A percentile compares a stretch with the other conserved stretches of the same genome.
Conservation (phyloP, 192 early-diverging fungal genomes). For the Mortierella alpina region DNA sequence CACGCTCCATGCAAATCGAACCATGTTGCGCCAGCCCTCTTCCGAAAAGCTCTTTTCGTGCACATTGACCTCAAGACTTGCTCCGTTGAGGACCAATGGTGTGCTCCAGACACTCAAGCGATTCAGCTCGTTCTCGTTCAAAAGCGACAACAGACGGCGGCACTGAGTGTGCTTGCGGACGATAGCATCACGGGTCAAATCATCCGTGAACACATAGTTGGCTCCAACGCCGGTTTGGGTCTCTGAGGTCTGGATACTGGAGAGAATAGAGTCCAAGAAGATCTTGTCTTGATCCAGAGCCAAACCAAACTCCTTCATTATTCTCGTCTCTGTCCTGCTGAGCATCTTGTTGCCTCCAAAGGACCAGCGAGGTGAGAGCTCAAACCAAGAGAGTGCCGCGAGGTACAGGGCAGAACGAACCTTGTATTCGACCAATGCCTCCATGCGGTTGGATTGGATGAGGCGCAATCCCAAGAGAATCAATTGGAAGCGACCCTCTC, state of each 20-base stretch:
- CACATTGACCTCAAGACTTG: constrained; percentile 27
- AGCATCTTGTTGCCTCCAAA: constrained; percentile 79
- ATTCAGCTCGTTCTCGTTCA: constrained; percentile 90
- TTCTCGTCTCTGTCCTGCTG: constrained; percentile 68
- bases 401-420: constrained; percentile 74
- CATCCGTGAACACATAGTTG: constrained; percentile 51
- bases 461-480: constrained; percentile 80
- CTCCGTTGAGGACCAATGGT: constrained; percentile 59
- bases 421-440: constrained; percentile 71
- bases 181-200: constrained; percentile 64
- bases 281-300: constrained; percentile 72
- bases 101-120: constrained; percentile 87
- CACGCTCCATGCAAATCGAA: constrained; percentile 86
- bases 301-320: constrained; percentile 74
- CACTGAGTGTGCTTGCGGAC: constrained; percentile 58
- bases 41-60: constrained; percentile 57
- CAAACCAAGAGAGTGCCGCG: constrained; percentile 88
- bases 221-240: constrained; percentile 18
- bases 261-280: constrained; percentile 63
- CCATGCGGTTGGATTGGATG: constrained; percentile 73
- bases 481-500: constrained; percentile 84
- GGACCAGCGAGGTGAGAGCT: constrained; percentile 79
- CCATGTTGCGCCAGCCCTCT: constrained; percentile 79
- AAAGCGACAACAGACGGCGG: constrained; percentile 78
- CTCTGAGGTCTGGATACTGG: constrained; percentile 46